Base-by-base conservation (phyloP, 2,329 filamentous ascomycete genomes). In the Neopestalotiopsis sp. region DNA sequence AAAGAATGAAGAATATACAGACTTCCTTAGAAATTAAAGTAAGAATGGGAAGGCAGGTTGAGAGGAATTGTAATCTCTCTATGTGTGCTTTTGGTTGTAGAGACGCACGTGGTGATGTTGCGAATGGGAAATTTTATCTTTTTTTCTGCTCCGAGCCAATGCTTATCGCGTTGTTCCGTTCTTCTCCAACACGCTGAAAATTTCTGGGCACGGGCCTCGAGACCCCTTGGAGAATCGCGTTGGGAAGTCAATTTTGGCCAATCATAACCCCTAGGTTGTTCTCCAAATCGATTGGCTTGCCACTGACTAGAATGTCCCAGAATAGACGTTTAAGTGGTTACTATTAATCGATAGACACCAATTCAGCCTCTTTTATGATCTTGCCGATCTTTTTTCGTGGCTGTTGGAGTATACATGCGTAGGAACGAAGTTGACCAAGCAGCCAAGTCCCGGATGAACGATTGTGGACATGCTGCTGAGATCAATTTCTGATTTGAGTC, bases 131-230 rank as follows among this genome's bases (percentile, higher is more conserved):
- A 12, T 40, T 66, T 65, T 65, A 49, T 30, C 40, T 59, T 59
- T 17, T 30, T 62, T 59, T 59, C 57, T 30, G 13, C 24, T 24
- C 30, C 17, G 7, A 45, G 30, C 12, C 40, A 14, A 52, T 52
- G 14, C 38, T 65, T 65, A 65, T 65, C 62, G 62, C 38, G 40
- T 49, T 12, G 4, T 10, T 59, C 62, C 17, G n/a, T 63, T n/a
- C 1, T 20, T n/a, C 57, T 59, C n/a, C 13, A 59, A n/a, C 13
- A 62, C 7, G 30, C 6, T 28, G 12, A 34, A 62, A 62, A 34
- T 62, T 62, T 40, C 34, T 42, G 59, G 32, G 59, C 59, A 62
- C 59, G 59, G 32, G 30, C 59, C 59, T 34, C 32, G n/a, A 42
- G 14, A 38, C 60, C 60, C 24, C 28, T 30, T 32, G 24, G 17